These are phyloP conservation scores for Melanopsichium pennsylvanicum DNA, from an alignment of 1,284 basidiomycete genomes.

Conservation along the genomic window DNA sequence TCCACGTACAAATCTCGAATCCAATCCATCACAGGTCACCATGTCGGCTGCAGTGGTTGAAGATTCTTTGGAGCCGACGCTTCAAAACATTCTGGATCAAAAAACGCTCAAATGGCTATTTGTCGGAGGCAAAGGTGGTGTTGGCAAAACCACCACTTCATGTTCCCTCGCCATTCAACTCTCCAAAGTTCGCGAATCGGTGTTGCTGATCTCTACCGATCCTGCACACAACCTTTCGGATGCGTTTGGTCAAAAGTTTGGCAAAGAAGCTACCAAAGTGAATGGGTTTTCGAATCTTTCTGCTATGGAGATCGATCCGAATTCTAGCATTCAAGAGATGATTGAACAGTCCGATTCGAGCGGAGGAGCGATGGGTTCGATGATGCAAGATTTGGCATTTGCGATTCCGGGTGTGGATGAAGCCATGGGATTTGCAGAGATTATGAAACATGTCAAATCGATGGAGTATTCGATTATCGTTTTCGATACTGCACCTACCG, in stretches of 20 bases:
- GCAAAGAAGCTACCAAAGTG: conserved; percentile 98
- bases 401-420: conserved; percentile 99
- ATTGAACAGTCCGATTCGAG: conserved; percentile 92
- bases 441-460: conserved; percentile 99
- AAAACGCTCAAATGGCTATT: conserved; percentile 65
- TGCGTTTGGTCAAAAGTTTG: conserved; percentile 98
- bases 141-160: conserved; percentile 65
- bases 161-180: conserved; percentile 64
- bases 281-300: conserved; percentile 96
- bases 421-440: conserved; percentile 99
- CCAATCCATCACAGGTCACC: not conserved
- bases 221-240: conserved; percentile 98
- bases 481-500: conserved; percentile 98
- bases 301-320: conserved; percentile 99
- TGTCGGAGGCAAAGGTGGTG: conserved; percentile 65
- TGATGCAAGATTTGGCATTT: conserved; percentile 99
- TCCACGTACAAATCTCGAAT: not conserved
- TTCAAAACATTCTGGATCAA: conserved; percentile 64
- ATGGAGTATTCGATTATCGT: conserved; percentile 99
- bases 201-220: conserved; percentile 78
- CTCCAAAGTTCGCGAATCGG: conserved; percentile 59
- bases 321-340: conserved; percentile 97
- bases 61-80: conserved; percentile 55
- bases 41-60: conserved; percentile 48
- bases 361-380: conserved; percentile 85